Conservation (phyloP, 2,329 filamentous ascomycete genomes). For the Aspergillus chevalieri region DNA sequence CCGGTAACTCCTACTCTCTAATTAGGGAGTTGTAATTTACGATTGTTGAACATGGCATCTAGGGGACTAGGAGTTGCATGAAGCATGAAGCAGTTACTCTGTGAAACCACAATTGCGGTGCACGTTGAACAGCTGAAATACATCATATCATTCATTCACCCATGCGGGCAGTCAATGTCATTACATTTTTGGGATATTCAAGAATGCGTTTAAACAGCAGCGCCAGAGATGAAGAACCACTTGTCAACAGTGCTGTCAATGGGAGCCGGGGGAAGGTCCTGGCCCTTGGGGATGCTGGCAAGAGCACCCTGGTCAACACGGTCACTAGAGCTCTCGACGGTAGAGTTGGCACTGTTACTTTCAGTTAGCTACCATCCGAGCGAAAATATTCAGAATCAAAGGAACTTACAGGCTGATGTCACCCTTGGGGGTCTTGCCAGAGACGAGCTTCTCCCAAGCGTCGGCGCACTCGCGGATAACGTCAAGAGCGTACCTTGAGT, state of each 20-base stretch:
- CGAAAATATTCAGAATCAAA: background rate
- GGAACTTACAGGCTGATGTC: slow-evolving; percentile 71
- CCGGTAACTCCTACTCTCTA: too few species aligned
- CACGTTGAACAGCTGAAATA: background rate
- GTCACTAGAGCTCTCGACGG: slow-evolving; percentile 66
- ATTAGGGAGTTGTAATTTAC: too few species aligned
- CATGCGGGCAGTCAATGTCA: slow-evolving; percentile 7
- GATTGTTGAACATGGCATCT: too few species aligned
- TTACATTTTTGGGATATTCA: slow-evolving; percentile 28
- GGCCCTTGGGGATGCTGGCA: slow-evolving; percentile 67
- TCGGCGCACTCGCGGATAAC: slow-evolving; percentile 93
- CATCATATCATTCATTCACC: slow-evolving; percentile 6
- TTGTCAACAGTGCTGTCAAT: slow-evolving; percentile 98
- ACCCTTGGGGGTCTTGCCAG: slow-evolving; percentile 74
- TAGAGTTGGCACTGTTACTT: slow-evolving; percentile 65
- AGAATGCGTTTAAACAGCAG: slow-evolving; percentile 59
- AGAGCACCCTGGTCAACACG: slow-evolving; percentile 65
- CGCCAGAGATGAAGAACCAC: slow-evolving; percentile 99
- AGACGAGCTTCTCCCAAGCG: slow-evolving; percentile 94
- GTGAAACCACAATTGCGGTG: too few species aligned
- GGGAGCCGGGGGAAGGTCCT: slow-evolving; percentile 77
- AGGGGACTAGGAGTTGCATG: too few species aligned
- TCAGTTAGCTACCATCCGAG: slow-evolving; percentile 7
- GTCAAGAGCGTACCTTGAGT: slow-evolving; percentile 75
- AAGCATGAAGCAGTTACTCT: background rate